Evolutionary conservation across 176 grass and related monocot species (phyloP), one percentile per base, ranked within the genome.

Genomic region (Triticum dicoccoides): DNA sequence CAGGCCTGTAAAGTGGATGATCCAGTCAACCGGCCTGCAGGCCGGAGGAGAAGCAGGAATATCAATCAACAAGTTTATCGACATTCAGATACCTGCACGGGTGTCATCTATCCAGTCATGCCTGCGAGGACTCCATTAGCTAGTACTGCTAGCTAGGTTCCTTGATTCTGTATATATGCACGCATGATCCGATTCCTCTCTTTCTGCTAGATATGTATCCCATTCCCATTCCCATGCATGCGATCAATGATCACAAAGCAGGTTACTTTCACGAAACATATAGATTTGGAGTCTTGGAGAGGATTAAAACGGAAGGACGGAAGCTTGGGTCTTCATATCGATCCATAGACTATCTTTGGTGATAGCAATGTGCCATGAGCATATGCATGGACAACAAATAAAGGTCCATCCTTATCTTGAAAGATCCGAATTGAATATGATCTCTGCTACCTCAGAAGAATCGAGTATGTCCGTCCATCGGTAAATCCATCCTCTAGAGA

Each of bases 131-230:
- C 73, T 76, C 73, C 44, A 76, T 76, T 71, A 41, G 66, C 72
- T 54, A 47, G 11, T 45, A 6, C 49, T 52, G 66, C 32, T 52
- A 47, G 45, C 27, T 74, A 20, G 21, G 11, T 14, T 73, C 73
- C 54, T 18, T 54, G 51, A 54, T 54, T 54, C 51, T 18, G 18
- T 18, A 54, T 54, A 54, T 54, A 54, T 54, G 51, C 51, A 37
- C 5, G 11, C 32, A 78, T 78, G 72, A 78, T 61, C 73, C 73
- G 73, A 61, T 78, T 78, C 76, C 3, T 62, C 54, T 61, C 76
- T 79, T 79, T 79, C 54, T n/a, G 76, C 20, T 24, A 39, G 54
- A 79, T 79, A 62, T 79, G 76, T 25, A 39, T 79, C 52, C 32
- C 30, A 77, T 77, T 18, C 42, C 8, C 15, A 30, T 30, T 30